Evolutionary conservation across 176 grass and related monocot species (phyloP).

Genomic region (Otatea glauca): DNA sequence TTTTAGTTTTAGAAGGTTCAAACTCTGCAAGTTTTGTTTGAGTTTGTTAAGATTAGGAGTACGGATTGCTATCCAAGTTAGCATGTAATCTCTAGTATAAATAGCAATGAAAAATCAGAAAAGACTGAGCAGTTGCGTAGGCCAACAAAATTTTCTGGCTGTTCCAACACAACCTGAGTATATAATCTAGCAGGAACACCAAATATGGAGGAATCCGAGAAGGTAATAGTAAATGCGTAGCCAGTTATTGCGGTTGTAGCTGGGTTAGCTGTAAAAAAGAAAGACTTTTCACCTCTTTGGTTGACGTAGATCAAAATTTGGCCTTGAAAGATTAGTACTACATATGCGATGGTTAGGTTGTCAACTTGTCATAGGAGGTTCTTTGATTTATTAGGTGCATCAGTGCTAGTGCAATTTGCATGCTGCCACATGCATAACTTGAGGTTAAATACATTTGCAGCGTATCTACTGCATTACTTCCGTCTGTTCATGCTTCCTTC

Average conservation of each 20-base stretch:
- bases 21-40: too few species aligned
- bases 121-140: too few species aligned
- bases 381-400: slow-evolving; percentile 1
- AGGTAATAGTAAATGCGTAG: neutral
- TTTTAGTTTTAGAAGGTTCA: too few species aligned
- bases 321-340: neutral
- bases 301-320: neutral
- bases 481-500: slow-evolving; percentile 2
- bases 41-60: too few species aligned
- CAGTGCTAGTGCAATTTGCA: neutral
- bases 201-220: neutral
- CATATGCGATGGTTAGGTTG: neutral
- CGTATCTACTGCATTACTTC: neutral
- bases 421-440: neutral
- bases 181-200: neutral
- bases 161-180: too few species aligned
- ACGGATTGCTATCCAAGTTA: too few species aligned
- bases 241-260: neutral
- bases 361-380: neutral
- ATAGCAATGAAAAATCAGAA: too few species aligned
- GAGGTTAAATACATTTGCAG: neutral
- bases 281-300: slow-evolving; percentile 17
- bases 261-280: neutral
- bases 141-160: too few species aligned
- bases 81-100: too few species aligned